Evolutionary conservation across 345 rosid species (phyloP), one percentile per base, ranked within the genome.

Genomic region (Passiflora organensis): DNA sequence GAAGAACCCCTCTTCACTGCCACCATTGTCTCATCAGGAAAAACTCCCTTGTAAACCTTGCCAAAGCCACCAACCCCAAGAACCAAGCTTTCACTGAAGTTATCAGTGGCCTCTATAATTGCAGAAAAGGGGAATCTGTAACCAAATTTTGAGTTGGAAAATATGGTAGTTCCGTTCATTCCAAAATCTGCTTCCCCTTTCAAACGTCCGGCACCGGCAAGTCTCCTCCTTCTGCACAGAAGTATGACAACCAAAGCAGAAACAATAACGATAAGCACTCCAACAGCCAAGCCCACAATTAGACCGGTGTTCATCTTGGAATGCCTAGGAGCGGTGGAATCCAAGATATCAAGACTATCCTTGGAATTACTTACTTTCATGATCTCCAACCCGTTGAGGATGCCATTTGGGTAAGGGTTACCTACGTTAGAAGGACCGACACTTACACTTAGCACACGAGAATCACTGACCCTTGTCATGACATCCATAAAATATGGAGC

Each of bases 41-140:
- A 57, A 52, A 77, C 55, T 62, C 91, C 91, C 62, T 51, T 76
- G 58, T 77, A 84, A 51, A 84, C 91, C 73, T 70, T 84, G 18
- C 91, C 91, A 63, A 84, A 84, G 19, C 85, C 91, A 45, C 91
- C 91, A 65, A 79, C 69, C 4, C 91, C 91, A 56, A 81, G 57
- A 53, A 84, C 69, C 43, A 81, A 62, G 24, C 69, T 66, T 48
- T 81, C 83, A 28, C 56, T 65, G 37, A 82, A 85, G 52, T 72
- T 72, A 60, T 67, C 74, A 0, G 86, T 82, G 25, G 91, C 87
- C 62, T 81, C 91, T 44, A 68, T 78, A 34, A 82, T 75, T 11
- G 41, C 59, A 62, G 55, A 72, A 2, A 84, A 70, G 11, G 91
- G 85, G 55, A 72, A 79, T 14, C 76, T 71, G 51, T 80, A 80